A percentile compares a stretch with the other conserved stretches of the same genome.
Evolutionary conservation across 2,329 filamentous ascomycete species (phyloP).

Genomic region (Colletotrichum ledebouriae): DNA sequence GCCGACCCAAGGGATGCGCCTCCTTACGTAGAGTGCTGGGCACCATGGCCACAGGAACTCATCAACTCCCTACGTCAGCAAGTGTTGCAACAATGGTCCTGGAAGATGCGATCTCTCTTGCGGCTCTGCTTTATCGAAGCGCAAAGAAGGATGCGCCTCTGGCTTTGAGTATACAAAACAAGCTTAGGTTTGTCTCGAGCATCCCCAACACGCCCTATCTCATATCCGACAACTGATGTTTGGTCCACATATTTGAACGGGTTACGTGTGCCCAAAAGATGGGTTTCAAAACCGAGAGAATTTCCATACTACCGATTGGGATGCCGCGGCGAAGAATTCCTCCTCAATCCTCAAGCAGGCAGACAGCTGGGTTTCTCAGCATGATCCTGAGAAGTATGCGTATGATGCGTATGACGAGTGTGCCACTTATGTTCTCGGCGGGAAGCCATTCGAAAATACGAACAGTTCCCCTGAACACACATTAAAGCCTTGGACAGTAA

Average conservation of each 20-base stretch:
- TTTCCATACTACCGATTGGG: conserved; percentile 37
- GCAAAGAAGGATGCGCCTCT: neutral
- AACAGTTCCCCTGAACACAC: conserved; percentile 48
- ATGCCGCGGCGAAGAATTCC: conserved; percentile 34
- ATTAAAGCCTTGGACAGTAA: conserved; percentile 47
- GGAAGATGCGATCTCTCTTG: conserved; percentile 56
- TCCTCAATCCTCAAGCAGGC: neutral
- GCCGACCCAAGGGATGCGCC: no score
- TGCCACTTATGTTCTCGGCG: conserved; percentile 44
- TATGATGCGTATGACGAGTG: conserved; percentile 47
- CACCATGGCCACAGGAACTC: no score
- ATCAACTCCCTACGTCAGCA: conserved; percentile 55
- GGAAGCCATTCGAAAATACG: conserved; percentile 48
- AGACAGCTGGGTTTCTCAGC: conserved; percentile 44
- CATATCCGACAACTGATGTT: neutral
- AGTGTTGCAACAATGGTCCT: conserved; percentile 59
- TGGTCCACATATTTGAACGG: conserved; percentile 39
- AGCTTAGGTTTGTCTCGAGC: conserved; percentile 1
- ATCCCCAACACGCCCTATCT: no score
- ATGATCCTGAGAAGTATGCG: conserved; percentile 50
- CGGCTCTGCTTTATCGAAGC: conserved; percentile 44
- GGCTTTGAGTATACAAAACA: conserved; percentile 6
- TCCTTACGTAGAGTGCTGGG: no score
- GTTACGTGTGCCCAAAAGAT: conserved; percentile 41
- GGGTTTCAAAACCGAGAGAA: conserved; percentile 43